Evolutionary conservation across 1,139 yeast genomes (phyloP), one percentile per base, ranked within the genome.

Genomic region (Candida mesenterica): DNA sequence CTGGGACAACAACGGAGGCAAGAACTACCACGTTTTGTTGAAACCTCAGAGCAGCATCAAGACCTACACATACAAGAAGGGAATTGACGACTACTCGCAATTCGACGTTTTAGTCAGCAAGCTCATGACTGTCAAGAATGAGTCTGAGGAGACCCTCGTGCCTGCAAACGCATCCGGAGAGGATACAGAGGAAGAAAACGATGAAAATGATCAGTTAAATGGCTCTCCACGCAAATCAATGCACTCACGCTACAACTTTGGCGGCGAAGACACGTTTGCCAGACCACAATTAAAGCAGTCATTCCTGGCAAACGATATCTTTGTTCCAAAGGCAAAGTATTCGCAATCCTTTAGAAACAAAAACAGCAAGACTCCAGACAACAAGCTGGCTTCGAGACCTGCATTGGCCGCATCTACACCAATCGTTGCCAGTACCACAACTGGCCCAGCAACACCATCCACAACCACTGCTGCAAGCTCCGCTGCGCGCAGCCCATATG

Each of bases 11-110:
- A 55, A 55, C 38, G 31, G 36, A 13, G 46, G 50, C 24, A 42
- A 43, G 12, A 66, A 66, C 41, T 66, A 64, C 40, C 54, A 53
- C 35, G 43, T 64, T 15, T 42, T 46, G 3, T 47, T 63, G 39
- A 49, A 43, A 31, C 43, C 58, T 16, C 22, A 39, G 26, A 38
- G 36, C 31, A 45, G 49, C n/a, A 45, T 48, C 27, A 44, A 40
- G 34, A 34, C 47, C 4, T 48, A 51, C 41, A 47, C 41, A 22
- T 48, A 46, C 38, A 33, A 38, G 22, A 34, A 34, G 31, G 22
- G 19, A 28, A 24, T 27, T 7, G 43, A 43, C 13, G 44, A 39
- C 19, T 46, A 45, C 36, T 50, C 56, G 5, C 60, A 57, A 38
- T 59, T 52, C 39, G 62, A 57, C 34, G 62, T 57, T 34, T 53